Conservation (phyloP, 2,329 filamentous ascomycete genomes). For the Ophiostoma australiae region DNA sequence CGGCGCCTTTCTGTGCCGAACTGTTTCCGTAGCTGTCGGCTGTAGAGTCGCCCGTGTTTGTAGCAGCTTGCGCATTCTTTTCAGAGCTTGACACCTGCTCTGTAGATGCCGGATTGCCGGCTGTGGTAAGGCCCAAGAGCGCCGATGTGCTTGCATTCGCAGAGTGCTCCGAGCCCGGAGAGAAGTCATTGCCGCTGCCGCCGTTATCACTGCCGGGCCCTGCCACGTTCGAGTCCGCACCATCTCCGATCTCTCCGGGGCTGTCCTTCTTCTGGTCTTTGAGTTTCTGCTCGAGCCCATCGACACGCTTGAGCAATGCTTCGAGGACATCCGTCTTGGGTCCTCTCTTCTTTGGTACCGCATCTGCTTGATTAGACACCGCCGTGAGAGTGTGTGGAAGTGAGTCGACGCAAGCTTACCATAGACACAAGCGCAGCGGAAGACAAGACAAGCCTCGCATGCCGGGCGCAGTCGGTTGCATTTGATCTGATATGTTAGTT, state of each 20-base stretch:
- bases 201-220: conserved; percentile 26
- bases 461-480: conserved; percentile 80
- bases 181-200: conserved; percentile 27
- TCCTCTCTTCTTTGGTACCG: conserved; percentile 81
- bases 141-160: background rate
- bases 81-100: background rate
- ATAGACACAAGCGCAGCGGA: conserved; percentile 83
- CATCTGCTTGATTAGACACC: conserved; percentile 52
- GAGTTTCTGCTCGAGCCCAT: conserved; percentile 74
- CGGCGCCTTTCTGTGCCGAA: background rate
- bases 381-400: background rate
- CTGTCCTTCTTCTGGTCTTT: conserved; percentile 57
- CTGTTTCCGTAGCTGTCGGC: background rate
- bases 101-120: background rate
- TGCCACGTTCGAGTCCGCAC: conserved; percentile 27
- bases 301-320: conserved; percentile 76
- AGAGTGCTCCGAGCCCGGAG: conserved; percentile 10
- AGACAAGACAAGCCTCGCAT: conserved; percentile 84
- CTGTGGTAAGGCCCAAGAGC: background rate
- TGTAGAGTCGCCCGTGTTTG: background rate
- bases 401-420: conserved; percentile 49
- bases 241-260: conserved; percentile 25
- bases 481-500: conserved; percentile 62
- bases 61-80: background rate
- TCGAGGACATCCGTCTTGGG: conserved; percentile 88